phyloP scores from a whole-genome alignment of 2,329 filamentous ascomycete species.

The Aspergillus sp. region DNA sequence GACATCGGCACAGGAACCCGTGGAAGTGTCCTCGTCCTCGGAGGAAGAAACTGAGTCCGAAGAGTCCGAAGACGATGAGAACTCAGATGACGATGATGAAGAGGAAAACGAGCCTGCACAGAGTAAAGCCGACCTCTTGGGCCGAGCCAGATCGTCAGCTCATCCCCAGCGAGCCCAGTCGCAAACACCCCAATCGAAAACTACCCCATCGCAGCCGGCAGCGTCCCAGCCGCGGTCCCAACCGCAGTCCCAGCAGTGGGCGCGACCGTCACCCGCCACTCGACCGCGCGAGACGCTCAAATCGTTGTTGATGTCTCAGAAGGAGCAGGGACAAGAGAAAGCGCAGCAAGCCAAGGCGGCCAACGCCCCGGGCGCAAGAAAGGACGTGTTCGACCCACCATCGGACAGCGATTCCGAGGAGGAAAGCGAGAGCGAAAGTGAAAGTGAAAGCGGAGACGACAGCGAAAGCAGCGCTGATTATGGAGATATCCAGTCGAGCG shows the following conservation, averaged over 20 bases:
- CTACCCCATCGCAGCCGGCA: too few species aligned
- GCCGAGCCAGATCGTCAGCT: neutral
- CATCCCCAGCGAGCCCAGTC: neutral
- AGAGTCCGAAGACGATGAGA: neutral
- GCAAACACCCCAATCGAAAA: too few species aligned
- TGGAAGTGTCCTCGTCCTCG: conserved; percentile 3
- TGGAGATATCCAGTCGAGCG: conserved; percentile 20
- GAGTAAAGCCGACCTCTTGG: neutral
- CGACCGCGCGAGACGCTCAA: conserved; percentile 3
- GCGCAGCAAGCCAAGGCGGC: conserved; percentile 2
- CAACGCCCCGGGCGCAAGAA: neutral
- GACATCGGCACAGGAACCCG: neutral
- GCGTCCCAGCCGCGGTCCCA: too few species aligned
- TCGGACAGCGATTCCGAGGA: conserved; percentile 14
- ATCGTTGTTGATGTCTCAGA: neutral
- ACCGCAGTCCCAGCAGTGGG: conserved; percentile 1
- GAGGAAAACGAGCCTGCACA: neutral
- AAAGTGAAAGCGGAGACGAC: conserved; percentile 8
- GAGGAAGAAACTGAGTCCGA: conserved; percentile 2
- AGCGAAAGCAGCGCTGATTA: conserved; percentile 9
- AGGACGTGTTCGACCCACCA: conserved; percentile 7
- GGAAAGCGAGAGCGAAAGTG: conserved; percentile 9
- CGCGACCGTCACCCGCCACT: neutral
- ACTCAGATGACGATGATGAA: neutral
- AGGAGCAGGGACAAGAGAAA: conserved; percentile 2